phyloP scores from a whole-genome alignment of 1,284 basidiomycete species.

The Cryptococcus neoformans region DNA sequence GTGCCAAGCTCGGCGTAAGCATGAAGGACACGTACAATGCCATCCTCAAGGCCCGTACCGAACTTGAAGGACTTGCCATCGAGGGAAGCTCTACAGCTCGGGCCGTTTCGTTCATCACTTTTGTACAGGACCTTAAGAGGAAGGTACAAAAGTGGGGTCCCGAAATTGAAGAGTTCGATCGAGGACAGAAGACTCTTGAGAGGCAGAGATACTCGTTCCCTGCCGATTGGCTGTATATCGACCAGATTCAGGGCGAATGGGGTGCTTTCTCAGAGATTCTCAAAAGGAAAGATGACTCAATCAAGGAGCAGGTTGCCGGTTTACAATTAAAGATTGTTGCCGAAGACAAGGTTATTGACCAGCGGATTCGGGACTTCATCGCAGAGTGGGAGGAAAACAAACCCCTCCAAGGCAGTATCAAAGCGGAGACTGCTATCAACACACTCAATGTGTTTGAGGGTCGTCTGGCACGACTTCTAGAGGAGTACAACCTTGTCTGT shows the following conservation, averaged over 20 bases:
- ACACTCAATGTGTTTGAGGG: conserved; percentile 92
- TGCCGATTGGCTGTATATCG: conserved; percentile 96
- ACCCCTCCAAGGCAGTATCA: conserved; percentile 95
- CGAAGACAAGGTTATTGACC: conserved; percentile 95
- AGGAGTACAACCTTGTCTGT: conserved; percentile 90
- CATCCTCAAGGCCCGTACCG: conserved; percentile 88
- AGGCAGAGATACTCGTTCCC: conserved; percentile 96
- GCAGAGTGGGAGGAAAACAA: conserved; percentile 77
- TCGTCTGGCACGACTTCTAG: conserved; percentile 81
- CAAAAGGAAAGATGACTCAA: conserved; percentile 95
- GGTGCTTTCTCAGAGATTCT: conserved; percentile 97
- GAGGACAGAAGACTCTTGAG: conserved; percentile 95
- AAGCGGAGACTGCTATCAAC: conserved; percentile 92
- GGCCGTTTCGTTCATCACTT: conserved; percentile 98
- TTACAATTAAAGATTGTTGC: conserved; percentile 95
- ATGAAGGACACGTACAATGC: conserved; percentile 97
- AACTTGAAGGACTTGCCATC: conserved; percentile 87
- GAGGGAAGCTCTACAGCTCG: conserved; percentile 72
- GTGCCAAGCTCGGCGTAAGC: conserved; percentile 81
- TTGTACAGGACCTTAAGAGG: conserved; percentile 97
- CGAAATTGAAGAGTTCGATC: conserved; percentile 89
- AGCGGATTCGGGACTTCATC: conserved; percentile 85
- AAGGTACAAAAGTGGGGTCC: conserved; percentile 97
- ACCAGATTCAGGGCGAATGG: conserved; percentile 97
- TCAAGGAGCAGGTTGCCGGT: conserved; percentile 75